Evolutionary conservation across 164 flowering plant genomes (phyloP).

Genomic region (Pachysandra terminalis): DNA sequence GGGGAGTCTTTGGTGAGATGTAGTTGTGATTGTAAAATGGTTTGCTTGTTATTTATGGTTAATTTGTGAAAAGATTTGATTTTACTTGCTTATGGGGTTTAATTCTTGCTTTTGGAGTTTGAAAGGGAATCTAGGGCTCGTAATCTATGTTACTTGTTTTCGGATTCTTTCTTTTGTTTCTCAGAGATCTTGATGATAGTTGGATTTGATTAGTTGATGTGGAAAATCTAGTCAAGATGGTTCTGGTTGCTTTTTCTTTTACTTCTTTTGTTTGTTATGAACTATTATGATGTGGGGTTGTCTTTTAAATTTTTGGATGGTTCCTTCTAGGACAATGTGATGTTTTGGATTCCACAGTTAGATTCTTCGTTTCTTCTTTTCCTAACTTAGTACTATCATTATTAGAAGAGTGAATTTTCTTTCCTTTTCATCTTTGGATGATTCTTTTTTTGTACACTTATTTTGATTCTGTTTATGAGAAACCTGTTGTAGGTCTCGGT

Average conservation of each 20-base stretch:
- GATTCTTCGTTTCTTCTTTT: constrained; percentile 11
- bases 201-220: constrained; percentile 12
- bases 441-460: neutral
- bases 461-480: neutral
- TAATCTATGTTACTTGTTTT: constrained; percentile 2
- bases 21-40: neutral
- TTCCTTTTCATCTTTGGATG: constrained; percentile 2
- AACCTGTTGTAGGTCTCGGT: neutral
- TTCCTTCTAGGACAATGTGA: constrained; percentile 26
- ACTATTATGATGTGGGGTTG: constrained; percentile 20
- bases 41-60: neutral
- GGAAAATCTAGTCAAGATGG: constrained; percentile 24
- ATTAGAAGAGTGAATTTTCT: constrained; percentile 3
- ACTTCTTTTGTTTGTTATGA: constrained; percentile 22
- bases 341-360: constrained; percentile 17
- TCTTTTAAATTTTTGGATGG: constrained; percentile 22
- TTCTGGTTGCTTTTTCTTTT: constrained; percentile 11
- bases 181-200: constrained; percentile 13
- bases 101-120: neutral
- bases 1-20: no score
- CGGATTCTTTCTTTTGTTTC: neutral
- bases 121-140: constrained; percentile 8
- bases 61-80: constrained; percentile 6
- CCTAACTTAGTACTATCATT: neutral
- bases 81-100: constrained; percentile 2